These are phyloP conservation scores for Moricandia arvensis DNA, from an alignment of 345 rosid species.

Conservation along the genomic window DNA sequence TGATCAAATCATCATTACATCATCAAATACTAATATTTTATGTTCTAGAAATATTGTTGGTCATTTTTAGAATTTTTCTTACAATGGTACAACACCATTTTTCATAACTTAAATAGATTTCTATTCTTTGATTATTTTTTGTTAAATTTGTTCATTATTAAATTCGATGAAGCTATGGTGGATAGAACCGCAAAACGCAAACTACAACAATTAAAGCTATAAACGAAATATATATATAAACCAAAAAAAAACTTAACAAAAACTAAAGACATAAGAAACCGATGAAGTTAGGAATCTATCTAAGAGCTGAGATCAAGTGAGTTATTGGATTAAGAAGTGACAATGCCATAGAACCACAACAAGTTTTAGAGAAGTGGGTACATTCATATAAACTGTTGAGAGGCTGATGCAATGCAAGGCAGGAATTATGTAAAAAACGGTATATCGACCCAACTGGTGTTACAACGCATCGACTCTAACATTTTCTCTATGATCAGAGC, in stretches of 20 bases:
- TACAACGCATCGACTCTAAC: no score
- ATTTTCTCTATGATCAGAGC: no score
- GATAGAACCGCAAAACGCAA: not conserved
- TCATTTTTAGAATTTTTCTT: no score
- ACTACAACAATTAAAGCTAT: not conserved
- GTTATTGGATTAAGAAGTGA: not conserved
- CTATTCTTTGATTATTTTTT: not conserved
- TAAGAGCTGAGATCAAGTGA: not conserved
- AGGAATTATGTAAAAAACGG: not conserved
- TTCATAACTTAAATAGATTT: no score
- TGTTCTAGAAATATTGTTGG: no score
- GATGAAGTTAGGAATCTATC: not conserved
- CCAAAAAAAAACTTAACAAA: not conserved
- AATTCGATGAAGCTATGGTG: not conserved
- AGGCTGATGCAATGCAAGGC: not conserved
- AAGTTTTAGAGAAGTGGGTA: not conserved
- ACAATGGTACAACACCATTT: no score
- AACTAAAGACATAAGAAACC: not conserved
- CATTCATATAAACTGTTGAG: not conserved
- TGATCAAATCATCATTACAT: no score
- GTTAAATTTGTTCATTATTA: not conserved
- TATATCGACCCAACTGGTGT: no score
- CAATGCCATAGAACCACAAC: not conserved
- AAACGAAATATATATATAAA: not conserved
- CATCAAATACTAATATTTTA: no score